These are phyloP conservation scores for Arthroderma sp. DNA, from an alignment of 2,329 filamentous ascomycete genomes.

Conservation along the genomic window DNA sequence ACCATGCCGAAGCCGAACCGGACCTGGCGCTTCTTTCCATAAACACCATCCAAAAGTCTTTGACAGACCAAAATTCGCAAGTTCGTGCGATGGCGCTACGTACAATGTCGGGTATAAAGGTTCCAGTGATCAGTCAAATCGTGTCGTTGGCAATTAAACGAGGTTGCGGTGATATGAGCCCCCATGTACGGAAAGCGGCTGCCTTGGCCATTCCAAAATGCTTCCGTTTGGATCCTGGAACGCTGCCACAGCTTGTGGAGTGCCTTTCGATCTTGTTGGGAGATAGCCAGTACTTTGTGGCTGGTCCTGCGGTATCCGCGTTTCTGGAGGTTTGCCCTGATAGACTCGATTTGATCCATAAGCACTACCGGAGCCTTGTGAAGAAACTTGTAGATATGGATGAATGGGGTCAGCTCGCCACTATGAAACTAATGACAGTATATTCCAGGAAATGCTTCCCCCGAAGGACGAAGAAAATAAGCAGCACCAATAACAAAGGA, in stretches of 20 bases:
- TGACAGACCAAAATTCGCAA: constrained; percentile 83
- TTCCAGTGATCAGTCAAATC: constrained; percentile 95
- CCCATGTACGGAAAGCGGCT: constrained; percentile 81
- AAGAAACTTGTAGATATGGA: constrained; percentile 97
- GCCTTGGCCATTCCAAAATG: constrained; percentile 93
- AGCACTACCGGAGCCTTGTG: constrained; percentile 72
- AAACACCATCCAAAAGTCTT: constrained; percentile 96
- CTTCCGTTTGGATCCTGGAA: constrained; percentile 76
- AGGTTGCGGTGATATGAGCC: constrained; percentile 84
- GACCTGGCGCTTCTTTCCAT: constrained; percentile 92
- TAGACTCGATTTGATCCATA: constrained; percentile 75
- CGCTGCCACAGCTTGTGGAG: constrained; percentile 71
- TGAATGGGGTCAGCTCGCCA: constrained; percentile 88
- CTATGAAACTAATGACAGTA: constrained; percentile 64
- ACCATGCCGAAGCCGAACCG: constrained; percentile 90
- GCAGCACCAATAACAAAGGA: constrained; percentile 47
- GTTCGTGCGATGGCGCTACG: constrained; percentile 82
- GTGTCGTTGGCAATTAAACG: constrained; percentile 93
- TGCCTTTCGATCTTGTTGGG: constrained; percentile 66
- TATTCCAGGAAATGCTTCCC: constrained; percentile 88
- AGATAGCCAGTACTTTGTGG: constrained; percentile 94
- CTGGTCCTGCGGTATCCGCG: constrained; percentile 77
- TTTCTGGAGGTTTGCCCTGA: constrained; percentile 85
- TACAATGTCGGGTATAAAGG: constrained; percentile 94
- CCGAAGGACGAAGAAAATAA: constrained; percentile 46